phyloP scores from a whole-genome alignment of 2,329 filamentous ascomycete genomes.

The Penicillium sp. region DNA sequence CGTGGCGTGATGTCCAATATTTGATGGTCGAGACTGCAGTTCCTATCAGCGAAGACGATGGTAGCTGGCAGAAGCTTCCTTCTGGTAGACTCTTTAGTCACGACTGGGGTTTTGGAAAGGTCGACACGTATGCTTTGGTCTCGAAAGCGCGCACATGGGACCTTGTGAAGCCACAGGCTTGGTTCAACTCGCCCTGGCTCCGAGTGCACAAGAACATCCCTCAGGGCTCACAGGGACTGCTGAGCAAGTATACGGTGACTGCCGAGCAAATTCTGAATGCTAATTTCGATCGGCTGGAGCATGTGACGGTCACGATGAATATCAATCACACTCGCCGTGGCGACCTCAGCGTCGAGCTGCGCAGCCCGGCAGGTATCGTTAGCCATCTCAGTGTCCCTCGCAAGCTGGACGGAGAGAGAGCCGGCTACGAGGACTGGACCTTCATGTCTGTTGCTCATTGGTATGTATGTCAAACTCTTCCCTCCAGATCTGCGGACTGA shows the following conservation, averaged over 20 bases:
- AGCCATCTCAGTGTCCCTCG: slow-evolving; percentile 81
- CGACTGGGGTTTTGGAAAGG: slow-evolving; percentile 91
- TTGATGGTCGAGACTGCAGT: slow-evolving; percentile 81
- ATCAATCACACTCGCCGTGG: slow-evolving; percentile 81
- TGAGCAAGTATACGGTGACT: slow-evolving; percentile 78
- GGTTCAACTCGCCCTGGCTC: slow-evolving; percentile 91
- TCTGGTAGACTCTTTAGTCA: slow-evolving; percentile 89
- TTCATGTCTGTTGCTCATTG: slow-evolving; percentile 99
- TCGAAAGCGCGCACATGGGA: slow-evolving; percentile 82
- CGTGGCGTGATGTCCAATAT: slow-evolving; percentile 94
- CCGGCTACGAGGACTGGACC: slow-evolving; percentile 91
- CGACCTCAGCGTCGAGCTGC: slow-evolving; percentile 86
- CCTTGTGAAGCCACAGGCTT: slow-evolving; percentile 89
- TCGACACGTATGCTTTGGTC: slow-evolving; percentile 82
- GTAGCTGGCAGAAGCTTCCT: slow-evolving; percentile 77
- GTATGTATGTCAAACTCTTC: slow-evolving; percentile 50
- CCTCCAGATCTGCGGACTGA: slow-evolving; percentile 13
- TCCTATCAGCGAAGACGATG: slow-evolving; percentile 69
- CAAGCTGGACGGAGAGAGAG: slow-evolving; percentile 61
- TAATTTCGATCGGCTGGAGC: slow-evolving; percentile 84
- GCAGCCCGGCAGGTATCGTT: slow-evolving; percentile 76
- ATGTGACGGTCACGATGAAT: slow-evolving; percentile 98
- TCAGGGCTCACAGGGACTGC: slow-evolving; percentile 75
- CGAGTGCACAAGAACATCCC: slow-evolving; percentile 84
- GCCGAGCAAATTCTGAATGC: slow-evolving; percentile 73